A percentile compares a stretch with the other conserved stretches of the same genome.
phyloP scores from a whole-genome alignment of 768 basidiomycete species.

The Amanita thiersii region DNA sequence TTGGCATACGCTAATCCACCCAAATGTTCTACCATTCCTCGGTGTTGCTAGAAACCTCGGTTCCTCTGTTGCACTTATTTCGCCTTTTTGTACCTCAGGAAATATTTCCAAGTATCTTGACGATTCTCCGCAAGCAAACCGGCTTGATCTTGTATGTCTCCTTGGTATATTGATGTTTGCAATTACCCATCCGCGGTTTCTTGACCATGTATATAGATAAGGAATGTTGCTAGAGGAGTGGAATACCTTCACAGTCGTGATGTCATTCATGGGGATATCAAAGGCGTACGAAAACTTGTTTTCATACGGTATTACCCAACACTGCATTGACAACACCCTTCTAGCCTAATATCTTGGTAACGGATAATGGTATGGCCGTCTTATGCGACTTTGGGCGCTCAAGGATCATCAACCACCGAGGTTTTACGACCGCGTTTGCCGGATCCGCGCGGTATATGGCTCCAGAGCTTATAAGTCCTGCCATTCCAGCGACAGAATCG shows the following conservation, averaged over 20 bases:
- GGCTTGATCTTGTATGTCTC: slow-evolving; percentile 20
- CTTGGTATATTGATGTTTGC: slow-evolving; percentile 19
- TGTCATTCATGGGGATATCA: slow-evolving; percentile 55
- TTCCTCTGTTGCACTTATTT: slow-evolving; percentile 51
- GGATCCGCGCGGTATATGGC: slow-evolving; percentile 50
- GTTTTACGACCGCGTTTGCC: slow-evolving; percentile 32
- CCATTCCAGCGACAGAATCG: slow-evolving; percentile 23
- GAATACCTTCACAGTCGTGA: slow-evolving; percentile 47
- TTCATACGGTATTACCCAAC: neutral
- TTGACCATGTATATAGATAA: slow-evolving; percentile 25
- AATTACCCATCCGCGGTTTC: neutral
- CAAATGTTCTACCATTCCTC: slow-evolving; percentile 45
- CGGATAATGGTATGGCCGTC: slow-evolving; percentile 40
- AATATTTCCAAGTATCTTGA: slow-evolving; percentile 37
- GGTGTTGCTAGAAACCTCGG: slow-evolving; percentile 44
- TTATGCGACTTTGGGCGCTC: slow-evolving; percentile 60
- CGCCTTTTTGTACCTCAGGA: slow-evolving; percentile 57
- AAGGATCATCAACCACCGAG: slow-evolving; percentile 38
- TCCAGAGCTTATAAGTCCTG: slow-evolving; percentile 44
- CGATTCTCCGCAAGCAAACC: slow-evolving; percentile 18
- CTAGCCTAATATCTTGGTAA: slow-evolving; percentile 51
- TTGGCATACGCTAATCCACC: slow-evolving; percentile 51
- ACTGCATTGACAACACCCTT: slow-evolving; percentile 1
- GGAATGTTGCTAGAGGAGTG: slow-evolving; percentile 49
- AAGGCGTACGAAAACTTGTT: slow-evolving; percentile 34